Evolutionary conservation across 2,329 filamentous ascomycete species (phyloP), one percentile per base, ranked within the genome.

Genomic region (Colletotrichum brevisporum): DNA sequence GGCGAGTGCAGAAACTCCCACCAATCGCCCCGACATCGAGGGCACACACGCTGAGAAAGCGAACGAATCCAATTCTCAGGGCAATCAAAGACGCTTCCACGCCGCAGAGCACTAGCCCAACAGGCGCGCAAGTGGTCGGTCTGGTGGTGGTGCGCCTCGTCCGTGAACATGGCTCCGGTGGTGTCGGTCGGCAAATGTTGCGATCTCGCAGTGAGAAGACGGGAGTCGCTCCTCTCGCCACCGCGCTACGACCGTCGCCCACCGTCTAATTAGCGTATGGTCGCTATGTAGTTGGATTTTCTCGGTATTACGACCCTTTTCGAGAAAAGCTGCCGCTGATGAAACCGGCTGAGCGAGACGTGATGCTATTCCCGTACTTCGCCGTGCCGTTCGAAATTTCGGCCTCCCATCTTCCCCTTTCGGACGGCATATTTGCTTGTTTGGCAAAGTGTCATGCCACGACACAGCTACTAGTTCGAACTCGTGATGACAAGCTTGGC

Each of bases 391-490:
- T 26, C 18, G 15, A 52, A 10, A 12, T 48, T 43, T 48, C 27
- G 13, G 43, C 15, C 26, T 18, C 8, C 31, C 26, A 6, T 24
- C 54, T 41, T 41, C 31, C 31, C 27, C 31, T 36, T 36, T n/a
- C 41, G 66, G 41, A 41, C 61, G 10, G 6, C 24, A 18, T 26
- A 15, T 18, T 68, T 59, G 65, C 66, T 68, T 65, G 48, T 65
- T 54, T 55, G 54, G 53, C 54, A 43, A 15, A 15, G 15, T 43
- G 26, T 50, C 53, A 59, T 59, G 61, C 53, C 53, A 65, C 50
- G 27, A 39, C 50, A 36, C 53, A 59, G 24, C 12, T 36, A 27
- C 50, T 65, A 53, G 60, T 54, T 21, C 16, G 54, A 54, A 52
- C 6, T 2, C 54, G 18, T 12, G 13, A 36, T 18, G 50, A 13